These are phyloP conservation scores for Oxytropis ochrocephala DNA, from an alignment of 306 rosid species.

Conservation along the genomic window DNA sequence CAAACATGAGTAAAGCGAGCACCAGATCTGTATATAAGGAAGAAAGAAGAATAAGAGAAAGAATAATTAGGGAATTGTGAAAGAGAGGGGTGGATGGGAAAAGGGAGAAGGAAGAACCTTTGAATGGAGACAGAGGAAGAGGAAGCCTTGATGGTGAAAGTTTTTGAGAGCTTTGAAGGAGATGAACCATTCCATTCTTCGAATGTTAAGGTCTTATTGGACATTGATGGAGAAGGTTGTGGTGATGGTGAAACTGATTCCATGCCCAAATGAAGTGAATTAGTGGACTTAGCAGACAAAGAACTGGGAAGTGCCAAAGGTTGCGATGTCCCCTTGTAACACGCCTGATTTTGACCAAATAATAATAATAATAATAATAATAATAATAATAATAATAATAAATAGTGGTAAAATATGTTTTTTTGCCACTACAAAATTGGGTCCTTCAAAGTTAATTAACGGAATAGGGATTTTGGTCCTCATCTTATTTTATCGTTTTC, in stretches of 20 bases:
- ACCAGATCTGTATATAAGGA: conserved; percentile 44
- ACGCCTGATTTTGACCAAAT: no score
- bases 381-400: neutral
- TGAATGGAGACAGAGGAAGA: conserved; percentile 49
- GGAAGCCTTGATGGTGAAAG: conserved; percentile 65
- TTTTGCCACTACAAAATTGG: no score
- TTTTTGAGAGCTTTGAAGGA: conserved; percentile 66
- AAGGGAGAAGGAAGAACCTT: conserved; percentile 34
- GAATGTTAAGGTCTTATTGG: conserved; percentile 29
- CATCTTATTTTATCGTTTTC: no score
- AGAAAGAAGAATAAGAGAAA: neutral
- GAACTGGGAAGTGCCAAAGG: neutral
- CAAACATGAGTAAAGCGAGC: conserved; percentile 62
- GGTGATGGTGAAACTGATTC: conserved; percentile 24
- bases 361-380: no score
- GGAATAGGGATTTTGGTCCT: no score
- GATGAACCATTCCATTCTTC: conserved; percentile 95
- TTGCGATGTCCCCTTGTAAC: no score
- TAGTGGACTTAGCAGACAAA: neutral
- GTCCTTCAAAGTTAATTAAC: no score
- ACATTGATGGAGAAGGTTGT: neutral
- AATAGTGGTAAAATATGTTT: no score
- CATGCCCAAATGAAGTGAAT: conserved; percentile 25
- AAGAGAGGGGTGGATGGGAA: neutral
- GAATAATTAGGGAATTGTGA: neutral